Percentiles rank a stretch among this genome's conserved stretches.
These are phyloP conservation scores for Cardiospermum halicacabum DNA, from an alignment of 345 rosid species.

Conservation along the genomic window DNA sequence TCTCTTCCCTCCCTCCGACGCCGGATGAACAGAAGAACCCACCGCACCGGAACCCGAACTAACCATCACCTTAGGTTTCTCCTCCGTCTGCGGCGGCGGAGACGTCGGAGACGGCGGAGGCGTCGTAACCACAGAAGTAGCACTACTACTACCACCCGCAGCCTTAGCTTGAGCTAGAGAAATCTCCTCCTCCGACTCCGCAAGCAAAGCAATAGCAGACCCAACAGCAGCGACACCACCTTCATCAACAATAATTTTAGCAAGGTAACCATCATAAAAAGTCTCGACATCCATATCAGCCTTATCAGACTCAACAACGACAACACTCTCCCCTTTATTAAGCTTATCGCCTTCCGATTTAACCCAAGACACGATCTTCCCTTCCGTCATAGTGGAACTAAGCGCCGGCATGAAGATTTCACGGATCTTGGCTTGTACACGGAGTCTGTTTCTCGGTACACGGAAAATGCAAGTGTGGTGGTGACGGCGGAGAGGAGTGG, in stretches of 20 bases:
- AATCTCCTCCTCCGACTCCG: conserved; percentile 76
- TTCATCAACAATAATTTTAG: conserved; percentile 92
- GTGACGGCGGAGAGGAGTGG: conserved; percentile 24
- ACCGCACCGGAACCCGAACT: conserved; percentile 8
- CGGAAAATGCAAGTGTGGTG: conserved; percentile 14
- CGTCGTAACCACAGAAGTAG: no score
- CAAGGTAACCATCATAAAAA: conserved; percentile 87
- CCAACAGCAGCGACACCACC: conserved; percentile 92
- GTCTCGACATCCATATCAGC: conserved; percentile 99
- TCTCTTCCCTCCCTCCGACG: conserved; percentile 87
- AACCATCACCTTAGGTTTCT: conserved; percentile 12
- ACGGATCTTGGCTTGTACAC: conserved; percentile 67
- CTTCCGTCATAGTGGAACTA: conserved; percentile 95
- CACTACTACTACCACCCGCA: conserved; percentile 3
- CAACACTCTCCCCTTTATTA: conserved; percentile 85
- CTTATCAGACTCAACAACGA: conserved; percentile 92
- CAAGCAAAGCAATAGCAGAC: conserved; percentile 86
- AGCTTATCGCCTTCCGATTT: conserved; percentile 92
- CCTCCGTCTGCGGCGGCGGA: background rate
- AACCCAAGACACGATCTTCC: conserved; percentile 92
- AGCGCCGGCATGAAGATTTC: conserved; percentile 99
- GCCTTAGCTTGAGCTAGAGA: conserved; percentile 68
- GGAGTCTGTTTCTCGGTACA: conserved; percentile 16
- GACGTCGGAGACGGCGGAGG: background rate
- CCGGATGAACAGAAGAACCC: conserved; percentile 56